phyloP scores from a whole-genome alignment of 352 stramenopile species.

The Phytophthora nicotianae region DNA sequence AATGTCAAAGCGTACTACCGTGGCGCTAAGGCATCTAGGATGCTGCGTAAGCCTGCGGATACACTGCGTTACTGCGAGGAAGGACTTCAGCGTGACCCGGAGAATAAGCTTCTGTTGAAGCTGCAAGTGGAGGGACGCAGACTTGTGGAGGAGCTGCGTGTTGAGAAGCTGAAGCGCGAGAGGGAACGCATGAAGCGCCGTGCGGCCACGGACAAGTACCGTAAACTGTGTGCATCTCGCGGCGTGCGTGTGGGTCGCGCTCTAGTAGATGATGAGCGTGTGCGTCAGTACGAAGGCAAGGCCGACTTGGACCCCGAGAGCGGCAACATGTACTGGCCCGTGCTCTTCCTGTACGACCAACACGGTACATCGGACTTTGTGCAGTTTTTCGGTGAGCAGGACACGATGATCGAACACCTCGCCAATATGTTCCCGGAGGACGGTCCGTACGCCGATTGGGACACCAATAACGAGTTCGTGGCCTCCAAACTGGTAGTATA shows the following conservation, averaged over 20 bases:
- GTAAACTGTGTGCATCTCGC: conserved; percentile 67
- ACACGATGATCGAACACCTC: conserved; percentile 84
- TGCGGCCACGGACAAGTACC: conserved; percentile 79
- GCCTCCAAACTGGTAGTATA: conserved; percentile 81
- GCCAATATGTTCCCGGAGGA: conserved; percentile 91
- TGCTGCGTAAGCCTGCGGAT: conserved; percentile 80
- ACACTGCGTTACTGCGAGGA: conserved; percentile 84
- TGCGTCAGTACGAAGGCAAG: conserved; percentile 85
- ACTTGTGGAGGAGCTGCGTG: conserved; percentile 66
- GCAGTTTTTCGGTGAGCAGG: conserved; percentile 78
- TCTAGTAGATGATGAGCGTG: conserved; percentile 79
- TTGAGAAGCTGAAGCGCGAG: conserved; percentile 66
- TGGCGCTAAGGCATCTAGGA: conserved; percentile 80
- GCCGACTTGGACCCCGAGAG: conserved; percentile 68
- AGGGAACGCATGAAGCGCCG: conserved; percentile 73
- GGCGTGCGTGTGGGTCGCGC: conserved; percentile 71
- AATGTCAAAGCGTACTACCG: conserved; percentile 88
- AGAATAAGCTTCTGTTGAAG: conserved; percentile 79
- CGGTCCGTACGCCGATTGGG: conserved; percentile 83
- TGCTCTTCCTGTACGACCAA: conserved; percentile 88
- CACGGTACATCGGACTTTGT: conserved; percentile 88
- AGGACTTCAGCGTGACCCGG: conserved; percentile 72
- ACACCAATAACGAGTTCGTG: conserved; percentile 70
- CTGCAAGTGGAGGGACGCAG: conserved; percentile 66
- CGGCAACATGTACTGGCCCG: conserved; percentile 76